A percentile compares a stretch with the other conserved stretches of the same genome.
phyloP scores from a whole-genome alignment of 2,329 filamentous ascomycete genomes.

The Aureobasidium melanogenum region DNA sequence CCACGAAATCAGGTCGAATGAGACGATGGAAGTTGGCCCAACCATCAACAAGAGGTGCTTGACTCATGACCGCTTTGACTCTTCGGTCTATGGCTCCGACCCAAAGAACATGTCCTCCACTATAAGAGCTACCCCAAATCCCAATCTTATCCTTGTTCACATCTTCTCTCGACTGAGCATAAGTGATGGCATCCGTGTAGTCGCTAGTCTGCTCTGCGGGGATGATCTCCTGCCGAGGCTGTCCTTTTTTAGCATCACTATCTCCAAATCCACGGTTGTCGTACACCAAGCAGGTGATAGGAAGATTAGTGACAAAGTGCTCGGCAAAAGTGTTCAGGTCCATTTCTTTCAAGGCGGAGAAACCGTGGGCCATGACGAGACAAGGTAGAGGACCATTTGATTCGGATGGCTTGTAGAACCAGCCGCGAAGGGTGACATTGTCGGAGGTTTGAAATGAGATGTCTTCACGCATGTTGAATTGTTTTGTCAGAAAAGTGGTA shows the following conservation, averaged over 20 bases:
- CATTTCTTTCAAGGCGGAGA: conserved; percentile 9
- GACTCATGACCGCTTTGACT: conserved; percentile 33
- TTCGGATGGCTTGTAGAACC: conserved; percentile 8
- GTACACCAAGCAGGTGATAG: conserved; percentile 26
- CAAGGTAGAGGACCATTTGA: neutral
- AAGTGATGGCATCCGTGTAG: conserved; percentile 31
- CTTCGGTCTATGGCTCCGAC: conserved; percentile 31
- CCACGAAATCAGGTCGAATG: conserved; percentile 25
- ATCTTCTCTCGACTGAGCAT: conserved; percentile 23
- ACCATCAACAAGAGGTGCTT: conserved; percentile 27
- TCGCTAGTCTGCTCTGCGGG: conserved; percentile 26
- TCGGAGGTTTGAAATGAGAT: conserved; percentile 12
- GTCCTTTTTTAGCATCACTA: conserved; percentile 21
- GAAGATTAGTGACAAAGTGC: neutral
- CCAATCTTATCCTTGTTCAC: conserved; percentile 27
- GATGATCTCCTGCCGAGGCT: conserved; percentile 26
- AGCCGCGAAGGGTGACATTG: conserved; percentile 12
- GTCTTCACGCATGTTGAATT: neutral
- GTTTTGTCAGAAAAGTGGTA: neutral
- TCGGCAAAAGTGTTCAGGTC: conserved; percentile 2
- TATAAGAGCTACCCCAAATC: conserved; percentile 31
- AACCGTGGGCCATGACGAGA: conserved; percentile 8
- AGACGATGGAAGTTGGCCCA: conserved; percentile 29
- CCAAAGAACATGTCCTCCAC: conserved; percentile 32
- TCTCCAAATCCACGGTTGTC: conserved; percentile 28